Conservation (phyloP, 2,329 filamentous ascomycete genomes). For the Colletotrichum lini region DNA sequence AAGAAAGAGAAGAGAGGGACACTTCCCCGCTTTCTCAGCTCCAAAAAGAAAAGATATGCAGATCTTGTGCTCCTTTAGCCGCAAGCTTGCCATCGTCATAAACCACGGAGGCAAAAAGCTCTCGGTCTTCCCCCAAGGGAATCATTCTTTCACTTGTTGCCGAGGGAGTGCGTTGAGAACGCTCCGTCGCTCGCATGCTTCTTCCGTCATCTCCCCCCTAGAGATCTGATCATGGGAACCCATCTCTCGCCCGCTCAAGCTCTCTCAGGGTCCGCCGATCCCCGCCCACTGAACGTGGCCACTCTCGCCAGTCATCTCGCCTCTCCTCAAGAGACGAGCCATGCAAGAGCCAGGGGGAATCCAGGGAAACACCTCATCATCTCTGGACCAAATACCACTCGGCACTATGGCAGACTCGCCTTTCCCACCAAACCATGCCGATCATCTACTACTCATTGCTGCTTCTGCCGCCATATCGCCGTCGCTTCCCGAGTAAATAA, state of each 20-base stretch:
- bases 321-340: neutral
- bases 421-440: neutral
- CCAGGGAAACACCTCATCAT: slow-evolving; percentile 3
- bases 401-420: neutral
- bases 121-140: neutral
- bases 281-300: slow-evolving; percentile 8
- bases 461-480: slow-evolving; percentile 12
- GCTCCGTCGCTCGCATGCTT: neutral
- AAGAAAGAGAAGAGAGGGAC: too few species aligned
- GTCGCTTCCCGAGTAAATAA: slow-evolving; percentile 7
- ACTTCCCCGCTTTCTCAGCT: slow-evolving; percentile 4
- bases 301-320: neutral
- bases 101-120: neutral
- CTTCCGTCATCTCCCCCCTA: neutral
- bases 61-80: neutral
- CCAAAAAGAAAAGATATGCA: slow-evolving; percentile 1
- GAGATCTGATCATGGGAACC: too few species aligned
- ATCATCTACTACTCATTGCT: neutral
- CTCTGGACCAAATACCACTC: slow-evolving; percentile 4
- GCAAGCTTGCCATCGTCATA: slow-evolving; percentile 1
- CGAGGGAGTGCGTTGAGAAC: slow-evolving; percentile 11
- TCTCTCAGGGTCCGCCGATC: slow-evolving; percentile 12
- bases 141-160: neutral
- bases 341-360: neutral
- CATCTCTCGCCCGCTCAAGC: neutral